Evolutionary conservation across 345 rosid genomes (phyloP).

Genomic region (Pugionium cornutum): DNA sequence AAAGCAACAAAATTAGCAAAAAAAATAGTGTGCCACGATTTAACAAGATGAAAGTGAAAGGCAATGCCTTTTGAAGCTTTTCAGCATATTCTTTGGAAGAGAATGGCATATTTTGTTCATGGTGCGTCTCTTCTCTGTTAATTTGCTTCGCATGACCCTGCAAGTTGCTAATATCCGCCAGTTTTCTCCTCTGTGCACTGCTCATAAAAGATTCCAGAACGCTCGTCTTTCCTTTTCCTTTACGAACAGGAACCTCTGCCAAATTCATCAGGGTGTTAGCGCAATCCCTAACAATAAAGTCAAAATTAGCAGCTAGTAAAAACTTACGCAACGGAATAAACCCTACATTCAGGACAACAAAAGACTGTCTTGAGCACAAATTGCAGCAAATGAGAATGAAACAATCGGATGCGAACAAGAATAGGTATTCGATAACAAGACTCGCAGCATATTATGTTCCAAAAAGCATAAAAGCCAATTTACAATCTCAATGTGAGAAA

Average conservation of each 20-base stretch:
- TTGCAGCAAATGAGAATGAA: not conserved
- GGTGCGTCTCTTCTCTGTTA: slow-evolving; percentile 38
- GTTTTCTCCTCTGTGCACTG: slow-evolving; percentile 46
- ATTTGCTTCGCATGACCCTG: slow-evolving; percentile 34
- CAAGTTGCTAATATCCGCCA: slow-evolving; percentile 62
- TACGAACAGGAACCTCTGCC: slow-evolving; percentile 17
- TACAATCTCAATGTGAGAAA: not conserved
- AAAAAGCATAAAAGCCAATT: not conserved
- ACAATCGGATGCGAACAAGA: not conserved
- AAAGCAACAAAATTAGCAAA: slow-evolving; percentile 19
- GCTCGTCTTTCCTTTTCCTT: slow-evolving; percentile 38
- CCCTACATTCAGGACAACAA: not conserved
- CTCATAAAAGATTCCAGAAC: slow-evolving; percentile 36
- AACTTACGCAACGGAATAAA: slow-evolving; percentile 1
- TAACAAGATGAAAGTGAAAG: slow-evolving; percentile 11
- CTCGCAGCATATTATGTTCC: not conserved
- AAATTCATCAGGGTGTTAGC: not conserved
- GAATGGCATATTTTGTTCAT: slow-evolving; percentile 33
- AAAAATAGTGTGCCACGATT: not conserved
- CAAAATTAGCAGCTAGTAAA: slow-evolving; percentile 1
- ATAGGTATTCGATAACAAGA: not conserved
- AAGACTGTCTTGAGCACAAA: not conserved
- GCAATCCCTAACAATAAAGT: not conserved
- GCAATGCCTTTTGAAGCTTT: slow-evolving; percentile 52
- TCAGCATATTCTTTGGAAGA: slow-evolving; percentile 42